These are phyloP conservation scores for Neoscytalidium dimidiatum DNA, from an alignment of 2,329 filamentous ascomycete genomes.

Conservation along the genomic window DNA sequence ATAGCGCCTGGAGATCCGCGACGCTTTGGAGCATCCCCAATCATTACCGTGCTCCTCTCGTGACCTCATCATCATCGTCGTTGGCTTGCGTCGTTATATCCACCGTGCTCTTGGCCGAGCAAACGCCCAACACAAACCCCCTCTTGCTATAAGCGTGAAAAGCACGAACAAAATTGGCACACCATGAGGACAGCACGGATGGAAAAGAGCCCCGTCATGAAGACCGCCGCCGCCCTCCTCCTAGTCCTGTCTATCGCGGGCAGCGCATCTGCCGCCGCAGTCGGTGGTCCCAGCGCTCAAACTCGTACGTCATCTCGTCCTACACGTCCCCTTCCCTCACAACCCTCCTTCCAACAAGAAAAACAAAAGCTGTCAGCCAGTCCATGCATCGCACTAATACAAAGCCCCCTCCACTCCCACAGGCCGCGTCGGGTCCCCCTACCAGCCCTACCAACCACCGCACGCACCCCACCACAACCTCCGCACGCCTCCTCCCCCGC, in stretches of 20 bases:
- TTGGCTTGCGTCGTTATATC: no score
- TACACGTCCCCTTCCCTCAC: not conserved
- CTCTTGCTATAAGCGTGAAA: not conserved
- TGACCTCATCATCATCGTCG: not conserved
- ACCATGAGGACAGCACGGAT: not conserved
- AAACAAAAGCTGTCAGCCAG: not conserved
- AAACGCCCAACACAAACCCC: no score
- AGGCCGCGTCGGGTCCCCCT: slow-evolving; percentile 5
- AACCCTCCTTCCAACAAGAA: not conserved
- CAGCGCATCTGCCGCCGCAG: not conserved
- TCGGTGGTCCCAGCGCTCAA: not conserved
- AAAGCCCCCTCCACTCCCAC: not conserved
- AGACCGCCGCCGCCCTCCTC: not conserved
- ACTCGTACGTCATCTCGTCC: not conserved
- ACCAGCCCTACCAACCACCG: no score
- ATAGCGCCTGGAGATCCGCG: slow-evolving; percentile 7
- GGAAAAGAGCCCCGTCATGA: not conserved
- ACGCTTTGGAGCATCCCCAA: not conserved
- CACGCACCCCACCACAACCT: no score
- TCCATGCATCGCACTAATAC: not conserved
- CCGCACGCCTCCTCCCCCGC: not conserved
- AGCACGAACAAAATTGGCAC: not conserved
- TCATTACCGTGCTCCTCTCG: not conserved
- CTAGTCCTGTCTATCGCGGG: slow-evolving; percentile 6
- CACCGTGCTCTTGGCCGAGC: no score